phyloP scores from a whole-genome alignment of 345 rosid species.

The Psidium friedrichsthalianum region DNA sequence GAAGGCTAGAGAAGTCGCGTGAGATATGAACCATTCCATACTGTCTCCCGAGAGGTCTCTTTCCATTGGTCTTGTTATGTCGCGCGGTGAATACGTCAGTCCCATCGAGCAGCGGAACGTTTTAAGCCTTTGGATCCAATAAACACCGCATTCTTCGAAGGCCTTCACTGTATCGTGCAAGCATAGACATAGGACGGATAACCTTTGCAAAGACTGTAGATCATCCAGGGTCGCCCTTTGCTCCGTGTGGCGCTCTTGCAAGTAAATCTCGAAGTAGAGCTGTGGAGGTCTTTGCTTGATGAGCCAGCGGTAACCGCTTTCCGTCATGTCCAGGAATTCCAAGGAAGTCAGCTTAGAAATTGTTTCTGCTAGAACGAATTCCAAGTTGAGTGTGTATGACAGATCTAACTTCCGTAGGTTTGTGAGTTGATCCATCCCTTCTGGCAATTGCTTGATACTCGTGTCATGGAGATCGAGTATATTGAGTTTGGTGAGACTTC shows the following conservation, averaged over 20 bases:
- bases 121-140: background rate
- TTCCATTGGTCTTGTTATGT: background rate
- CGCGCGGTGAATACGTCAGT: background rate
- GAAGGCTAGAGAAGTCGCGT: background rate
- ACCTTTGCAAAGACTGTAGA: background rate
- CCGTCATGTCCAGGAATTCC: conserved; percentile 33
- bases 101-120: background rate
- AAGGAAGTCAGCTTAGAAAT: conserved; percentile 17
- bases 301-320: conserved; percentile 14
- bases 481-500: conserved; percentile 17
- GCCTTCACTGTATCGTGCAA: background rate
- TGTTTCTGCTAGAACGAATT: conserved; percentile 14
- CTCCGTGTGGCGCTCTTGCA: background rate
- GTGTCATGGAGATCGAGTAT: conserved; percentile 31
- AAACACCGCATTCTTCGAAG: background rate
- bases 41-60: background rate
- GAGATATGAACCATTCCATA: background rate
- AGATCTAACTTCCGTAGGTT: conserved; percentile 18
- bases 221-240: background rate
- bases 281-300: background rate
- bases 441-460: conserved; percentile 15
- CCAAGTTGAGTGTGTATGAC: conserved; percentile 25
- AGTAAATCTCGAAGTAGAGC: background rate
- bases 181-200: background rate
- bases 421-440: conserved; percentile 15